Conservation (phyloP, 2,329 filamentous ascomycete genomes). For the Sclerotiophoma versabilis region DNA sequence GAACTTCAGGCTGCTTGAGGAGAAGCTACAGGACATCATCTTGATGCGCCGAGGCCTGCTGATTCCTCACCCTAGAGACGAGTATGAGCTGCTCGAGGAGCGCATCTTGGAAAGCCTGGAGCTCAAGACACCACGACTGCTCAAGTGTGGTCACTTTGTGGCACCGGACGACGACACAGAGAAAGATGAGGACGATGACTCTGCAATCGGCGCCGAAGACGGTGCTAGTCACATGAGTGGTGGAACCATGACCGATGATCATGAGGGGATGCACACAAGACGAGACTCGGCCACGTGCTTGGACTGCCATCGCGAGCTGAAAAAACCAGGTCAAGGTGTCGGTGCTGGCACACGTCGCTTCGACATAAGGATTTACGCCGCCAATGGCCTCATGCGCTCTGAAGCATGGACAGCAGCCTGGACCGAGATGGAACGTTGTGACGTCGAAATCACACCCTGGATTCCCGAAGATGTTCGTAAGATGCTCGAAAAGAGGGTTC, state of each 20-base stretch:
- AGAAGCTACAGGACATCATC: conserved; percentile 75
- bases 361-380: conserved; percentile 88
- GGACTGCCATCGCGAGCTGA: conserved; percentile 56
- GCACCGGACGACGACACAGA: conserved; percentile 46
- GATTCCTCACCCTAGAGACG: conserved; percentile 78
- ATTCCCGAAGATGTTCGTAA: conserved; percentile 66
- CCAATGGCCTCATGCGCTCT: conserved; percentile 90
- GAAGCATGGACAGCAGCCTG: conserved; percentile 93
- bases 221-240: conserved; percentile 47
- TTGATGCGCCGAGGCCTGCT: conserved; percentile 73
- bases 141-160: conserved; percentile 80
- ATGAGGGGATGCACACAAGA: conserved; percentile 29
- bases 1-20: conserved; percentile 71
- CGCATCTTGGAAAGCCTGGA: conserved; percentile 77
- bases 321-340: conserved; percentile 44
- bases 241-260: conserved; percentile 43
- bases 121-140: conserved; percentile 71
- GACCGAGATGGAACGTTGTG: conserved; percentile 98
- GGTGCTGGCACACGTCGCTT: conserved; percentile 64
- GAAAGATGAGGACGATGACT: conserved; percentile 45
- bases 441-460: conserved; percentile 86
- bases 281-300: conserved; percentile 54
- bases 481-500: conserved; percentile 63
- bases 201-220: conserved; percentile 47
- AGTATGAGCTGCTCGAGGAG: conserved; percentile 82